Evolutionary conservation across 2,329 filamentous ascomycete species (phyloP).

Genomic region (Cucurbitaria berberidis): DNA sequence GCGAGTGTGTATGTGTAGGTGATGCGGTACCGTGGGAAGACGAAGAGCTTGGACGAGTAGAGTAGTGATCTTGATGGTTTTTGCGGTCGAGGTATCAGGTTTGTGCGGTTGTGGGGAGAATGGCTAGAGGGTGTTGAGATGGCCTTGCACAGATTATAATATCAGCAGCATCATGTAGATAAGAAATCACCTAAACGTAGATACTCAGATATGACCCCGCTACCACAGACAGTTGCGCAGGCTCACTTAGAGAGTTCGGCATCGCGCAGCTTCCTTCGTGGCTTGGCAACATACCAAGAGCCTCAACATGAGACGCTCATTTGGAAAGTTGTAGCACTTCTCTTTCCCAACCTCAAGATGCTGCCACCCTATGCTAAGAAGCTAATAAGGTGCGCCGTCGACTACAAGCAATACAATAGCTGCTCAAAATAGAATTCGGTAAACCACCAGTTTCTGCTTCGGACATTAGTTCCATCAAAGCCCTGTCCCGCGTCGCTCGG

Average conservation of each 20-base stretch:
- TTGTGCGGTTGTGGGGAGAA: background rate
- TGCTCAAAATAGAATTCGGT: conserved; percentile 24
- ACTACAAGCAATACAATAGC: conserved; percentile 5
- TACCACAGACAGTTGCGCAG: too few relatives aligned
- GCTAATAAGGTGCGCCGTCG: conserved; percentile 10
- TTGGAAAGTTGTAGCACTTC: conserved; percentile 3
- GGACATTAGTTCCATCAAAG: conserved; percentile 18
- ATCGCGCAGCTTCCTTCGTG: background rate
- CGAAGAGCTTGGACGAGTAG: background rate
- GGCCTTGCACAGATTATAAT: background rate
- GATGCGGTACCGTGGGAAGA: background rate
- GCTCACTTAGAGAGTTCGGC: too few relatives aligned
- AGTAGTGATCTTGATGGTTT: background rate
- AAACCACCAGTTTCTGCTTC: conserved; percentile 27
- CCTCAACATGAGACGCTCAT: conserved; percentile 11
- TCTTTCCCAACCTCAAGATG: conserved; percentile 11
- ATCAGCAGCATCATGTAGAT: conserved; percentile 2
- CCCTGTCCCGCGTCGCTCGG: conserved; percentile 36
- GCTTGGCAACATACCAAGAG: conserved; percentile 6
- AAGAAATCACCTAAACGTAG: background rate
- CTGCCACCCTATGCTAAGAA: conserved; percentile 7
- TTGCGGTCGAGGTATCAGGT: background rate
- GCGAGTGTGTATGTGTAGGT: background rate
- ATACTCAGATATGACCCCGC: too few relatives aligned
- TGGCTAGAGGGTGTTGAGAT: background rate